phyloP scores from a whole-genome alignment of 495 filamentous ascomycete genomes.

The Penicillium riverlandense region DNA sequence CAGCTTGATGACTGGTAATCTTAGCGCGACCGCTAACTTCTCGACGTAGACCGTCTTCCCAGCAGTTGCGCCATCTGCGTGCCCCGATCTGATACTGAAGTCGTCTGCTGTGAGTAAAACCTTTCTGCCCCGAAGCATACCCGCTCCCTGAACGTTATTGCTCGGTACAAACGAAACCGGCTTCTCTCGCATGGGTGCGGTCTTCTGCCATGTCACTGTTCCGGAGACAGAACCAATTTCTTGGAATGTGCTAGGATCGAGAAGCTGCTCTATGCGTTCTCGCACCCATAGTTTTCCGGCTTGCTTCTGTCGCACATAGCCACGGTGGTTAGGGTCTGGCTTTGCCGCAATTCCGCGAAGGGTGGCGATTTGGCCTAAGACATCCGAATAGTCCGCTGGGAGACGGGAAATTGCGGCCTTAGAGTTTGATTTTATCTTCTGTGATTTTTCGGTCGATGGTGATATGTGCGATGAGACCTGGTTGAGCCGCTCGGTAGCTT shows the following conservation, averaged over 20 bases:
- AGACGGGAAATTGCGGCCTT: slow-evolving; percentile 24
- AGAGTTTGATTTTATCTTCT: slow-evolving; percentile 9
- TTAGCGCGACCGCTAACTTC: slow-evolving; percentile 41
- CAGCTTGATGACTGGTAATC: slow-evolving; percentile 53
- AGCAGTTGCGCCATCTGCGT: slow-evolving; percentile 51
- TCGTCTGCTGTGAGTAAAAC: slow-evolving; percentile 56
- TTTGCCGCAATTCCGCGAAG: slow-evolving; percentile 45
- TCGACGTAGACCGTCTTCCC: slow-evolving; percentile 56
- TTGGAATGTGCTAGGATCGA: slow-evolving; percentile 46
- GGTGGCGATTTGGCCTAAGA: slow-evolving; percentile 43
- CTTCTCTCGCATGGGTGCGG: slow-evolving; percentile 39
- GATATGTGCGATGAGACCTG: slow-evolving; percentile 30
- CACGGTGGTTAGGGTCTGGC: slow-evolving; percentile 44
- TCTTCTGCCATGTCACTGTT: slow-evolving; percentile 50
- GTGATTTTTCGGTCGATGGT: slow-evolving; percentile 5
- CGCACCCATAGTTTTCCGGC: slow-evolving; percentile 59
- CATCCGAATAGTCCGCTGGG: slow-evolving; percentile 55
- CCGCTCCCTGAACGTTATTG: slow-evolving; percentile 47
- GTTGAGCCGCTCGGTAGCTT: slow-evolving; percentile 26
- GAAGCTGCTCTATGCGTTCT: slow-evolving; percentile 49
- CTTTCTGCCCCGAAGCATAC: slow-evolving; percentile 43
- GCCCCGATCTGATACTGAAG: slow-evolving; percentile 55
- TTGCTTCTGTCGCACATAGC: slow-evolving; percentile 53
- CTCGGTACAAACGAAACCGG: slow-evolving; percentile 42
- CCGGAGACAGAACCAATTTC: slow-evolving; percentile 55